Conservation (phyloP, 1,284 basidiomycete genomes). For the Hymenochaete sp. region DNA sequence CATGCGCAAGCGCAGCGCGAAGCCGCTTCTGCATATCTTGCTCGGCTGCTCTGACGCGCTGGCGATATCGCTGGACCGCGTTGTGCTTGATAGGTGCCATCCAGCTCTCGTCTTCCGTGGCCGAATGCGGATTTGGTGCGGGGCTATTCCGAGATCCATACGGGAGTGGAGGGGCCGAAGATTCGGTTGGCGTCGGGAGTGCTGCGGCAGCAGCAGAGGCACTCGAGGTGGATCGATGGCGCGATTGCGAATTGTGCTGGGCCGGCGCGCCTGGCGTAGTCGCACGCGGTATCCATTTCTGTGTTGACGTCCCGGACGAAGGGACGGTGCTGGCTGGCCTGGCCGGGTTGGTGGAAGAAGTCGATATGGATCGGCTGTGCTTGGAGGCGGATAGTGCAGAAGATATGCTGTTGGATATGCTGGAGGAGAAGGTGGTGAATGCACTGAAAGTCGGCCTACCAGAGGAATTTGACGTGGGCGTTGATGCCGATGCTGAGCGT, state of each 20-base stretch:
- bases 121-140: background rate
- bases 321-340: constrained; percentile 9
- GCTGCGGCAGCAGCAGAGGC: constrained; percentile 14
- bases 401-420: constrained; percentile 5
- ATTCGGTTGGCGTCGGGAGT: background rate
- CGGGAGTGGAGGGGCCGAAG: constrained; percentile 5
- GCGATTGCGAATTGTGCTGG: constrained; percentile 1
- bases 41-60: constrained; percentile 1
- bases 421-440: constrained; percentile 2
- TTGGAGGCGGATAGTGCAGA: constrained; percentile 3
- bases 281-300: constrained; percentile 13
- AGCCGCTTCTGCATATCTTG: background rate
- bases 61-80: background rate
- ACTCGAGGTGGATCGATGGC: constrained; percentile 13
- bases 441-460: constrained; percentile 1
- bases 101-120: constrained; percentile 4
- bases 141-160: background rate
- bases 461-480: background rate
- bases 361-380: constrained; percentile 7
- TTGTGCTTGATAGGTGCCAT: background rate
- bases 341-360: background rate
- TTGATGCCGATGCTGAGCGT: background rate
- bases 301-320: background rate
- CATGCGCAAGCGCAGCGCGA: constrained; percentile 1
- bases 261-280: constrained; percentile 5